phyloP scores from a whole-genome alignment of 768 basidiomycete genomes.

The Boletus huronensis region DNA sequence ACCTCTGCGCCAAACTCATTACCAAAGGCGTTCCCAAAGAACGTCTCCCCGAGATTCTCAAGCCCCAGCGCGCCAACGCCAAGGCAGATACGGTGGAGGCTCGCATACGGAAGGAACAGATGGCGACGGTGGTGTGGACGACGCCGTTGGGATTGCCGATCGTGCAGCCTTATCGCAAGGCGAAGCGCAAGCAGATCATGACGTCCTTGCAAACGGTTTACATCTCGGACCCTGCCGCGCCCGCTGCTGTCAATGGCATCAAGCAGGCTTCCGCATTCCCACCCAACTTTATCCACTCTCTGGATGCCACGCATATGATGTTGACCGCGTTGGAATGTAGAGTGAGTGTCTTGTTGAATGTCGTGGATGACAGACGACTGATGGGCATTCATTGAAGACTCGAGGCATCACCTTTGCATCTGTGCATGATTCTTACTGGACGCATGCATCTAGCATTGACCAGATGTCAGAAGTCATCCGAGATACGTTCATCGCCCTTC shows the following conservation, averaged over 20 bases:
- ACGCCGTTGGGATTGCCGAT: slow-evolving; percentile 94
- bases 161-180: slow-evolving; percentile 92
- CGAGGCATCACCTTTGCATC: slow-evolving; percentile 83
- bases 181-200: slow-evolving; percentile 75
- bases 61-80: slow-evolving; percentile 7
- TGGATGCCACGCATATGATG: slow-evolving; percentile 99
- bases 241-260: slow-evolving; percentile 71
- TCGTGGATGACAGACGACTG: neutral
- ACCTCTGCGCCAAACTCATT: slow-evolving; percentile 76
- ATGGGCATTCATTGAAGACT: slow-evolving; percentile 44
- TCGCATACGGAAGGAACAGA: slow-evolving; percentile 77
- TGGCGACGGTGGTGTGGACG: slow-evolving; percentile 96
- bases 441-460: slow-evolving; percentile 84
- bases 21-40: slow-evolving; percentile 80
- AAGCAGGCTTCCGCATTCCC: slow-evolving; percentile 98
- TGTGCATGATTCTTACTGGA: slow-evolving; percentile 99
- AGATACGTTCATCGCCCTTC: slow-evolving; percentile 89
- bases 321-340: slow-evolving; percentile 87
- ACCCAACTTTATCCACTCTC: slow-evolving; percentile 96
- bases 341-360: slow-evolving; percentile 40
- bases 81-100: slow-evolving; percentile 27
- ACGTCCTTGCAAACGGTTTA: slow-evolving; percentile 84
- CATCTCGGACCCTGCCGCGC: slow-evolving; percentile 81
- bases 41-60: slow-evolving; percentile 48
- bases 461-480: slow-evolving; percentile 87